Percentiles rank a stretch among this genome's conserved stretches.
Conservation (phyloP, 257 asterid genomes). For the Thymus quinquecostatus region DNA sequence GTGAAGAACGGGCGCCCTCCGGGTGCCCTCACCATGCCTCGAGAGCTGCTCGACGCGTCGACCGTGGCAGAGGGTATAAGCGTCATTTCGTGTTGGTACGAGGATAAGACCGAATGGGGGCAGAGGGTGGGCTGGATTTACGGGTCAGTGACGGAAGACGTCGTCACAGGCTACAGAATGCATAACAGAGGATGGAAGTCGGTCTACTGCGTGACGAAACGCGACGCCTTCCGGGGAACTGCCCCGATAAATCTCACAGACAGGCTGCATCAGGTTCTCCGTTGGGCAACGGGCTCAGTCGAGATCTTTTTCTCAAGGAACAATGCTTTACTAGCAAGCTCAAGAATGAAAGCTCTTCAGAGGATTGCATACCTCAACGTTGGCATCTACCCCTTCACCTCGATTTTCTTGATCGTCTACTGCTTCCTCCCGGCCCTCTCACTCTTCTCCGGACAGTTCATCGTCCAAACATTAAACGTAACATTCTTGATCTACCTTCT, state of each 20-base stretch:
- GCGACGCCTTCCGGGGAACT: constrained; percentile 69
- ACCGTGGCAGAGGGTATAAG: constrained; percentile 65
- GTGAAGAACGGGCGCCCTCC: constrained; percentile 63
- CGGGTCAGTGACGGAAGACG: constrained; percentile 70
- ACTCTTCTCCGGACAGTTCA: constrained; percentile 68
- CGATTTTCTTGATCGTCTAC: constrained; percentile 60
- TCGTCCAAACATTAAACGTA: constrained; percentile 59
- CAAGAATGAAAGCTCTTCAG: constrained; percentile 58
- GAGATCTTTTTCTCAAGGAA: constrained; percentile 66
- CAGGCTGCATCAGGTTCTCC: constrained; percentile 71
- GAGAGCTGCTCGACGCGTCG: constrained; percentile 58
- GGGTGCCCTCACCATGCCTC: constrained; percentile 59
- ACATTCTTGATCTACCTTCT: constrained; percentile 54
- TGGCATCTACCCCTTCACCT: constrained; percentile 65
- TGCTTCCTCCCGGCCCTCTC: constrained; percentile 69
- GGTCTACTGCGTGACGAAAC: constrained; percentile 59
- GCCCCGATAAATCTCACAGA: constrained; percentile 72
- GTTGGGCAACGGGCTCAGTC: constrained; percentile 73
- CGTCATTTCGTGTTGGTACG: constrained; percentile 69
- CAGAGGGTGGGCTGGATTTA: constrained; percentile 69
- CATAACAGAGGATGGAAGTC: constrained; percentile 72
- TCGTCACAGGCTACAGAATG: constrained; percentile 67
- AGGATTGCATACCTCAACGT: constrained; percentile 65
- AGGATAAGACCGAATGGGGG: constrained; percentile 74
- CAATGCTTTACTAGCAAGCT: constrained; percentile 56